Conservation (phyloP, 1,284 basidiomycete species). For the Inonotus obliquus region DNA sequence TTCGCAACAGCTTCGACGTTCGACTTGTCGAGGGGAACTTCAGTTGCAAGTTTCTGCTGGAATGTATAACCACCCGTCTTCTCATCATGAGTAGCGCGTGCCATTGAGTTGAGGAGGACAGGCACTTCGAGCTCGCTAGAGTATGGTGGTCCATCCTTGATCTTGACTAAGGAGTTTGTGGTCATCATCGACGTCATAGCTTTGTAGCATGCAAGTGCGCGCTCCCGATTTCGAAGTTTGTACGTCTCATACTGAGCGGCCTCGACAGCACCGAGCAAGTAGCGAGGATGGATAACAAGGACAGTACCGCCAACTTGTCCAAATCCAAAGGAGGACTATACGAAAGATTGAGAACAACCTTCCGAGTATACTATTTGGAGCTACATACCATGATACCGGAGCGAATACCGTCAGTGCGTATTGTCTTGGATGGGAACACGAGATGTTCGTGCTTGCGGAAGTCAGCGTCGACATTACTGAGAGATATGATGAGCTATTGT, state of each 20-base stretch:
- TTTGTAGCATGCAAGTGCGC: conserved; percentile 81
- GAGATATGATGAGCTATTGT: conserved; percentile 24
- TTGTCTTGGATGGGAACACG: conserved; percentile 96
- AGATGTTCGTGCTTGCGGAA: conserved; percentile 89
- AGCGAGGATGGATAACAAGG: conserved; percentile 87
- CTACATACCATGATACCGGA: conserved; percentile 77
- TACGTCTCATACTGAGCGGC: conserved; percentile 74
- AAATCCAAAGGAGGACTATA: conserved; percentile 94
- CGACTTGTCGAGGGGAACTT: conserved; percentile 50
- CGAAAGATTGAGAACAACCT: conserved; percentile 19
- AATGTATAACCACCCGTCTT: conserved; percentile 87
- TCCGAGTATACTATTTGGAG: conserved; percentile 12
- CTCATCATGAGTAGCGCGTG: conserved; percentile 75
- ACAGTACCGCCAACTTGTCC: conserved; percentile 97
- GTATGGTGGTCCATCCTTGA: conserved; percentile 96
- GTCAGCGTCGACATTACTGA: conserved; percentile 87
- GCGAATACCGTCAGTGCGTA: conserved; percentile 89
- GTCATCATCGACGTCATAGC: conserved; percentile 95
- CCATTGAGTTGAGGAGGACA: conserved; percentile 91
- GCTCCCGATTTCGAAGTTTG: conserved; percentile 60
- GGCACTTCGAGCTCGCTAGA: conserved; percentile 80
- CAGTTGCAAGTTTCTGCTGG: conserved; percentile 56
- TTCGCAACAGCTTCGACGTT: conserved; percentile 66
- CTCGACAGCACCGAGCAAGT: conserved; percentile 82
- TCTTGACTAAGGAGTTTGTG: conserved; percentile 86